These are phyloP conservation scores for Euphorbia corollata DNA, from an alignment of 441 rosid species.

Conservation along the genomic window DNA sequence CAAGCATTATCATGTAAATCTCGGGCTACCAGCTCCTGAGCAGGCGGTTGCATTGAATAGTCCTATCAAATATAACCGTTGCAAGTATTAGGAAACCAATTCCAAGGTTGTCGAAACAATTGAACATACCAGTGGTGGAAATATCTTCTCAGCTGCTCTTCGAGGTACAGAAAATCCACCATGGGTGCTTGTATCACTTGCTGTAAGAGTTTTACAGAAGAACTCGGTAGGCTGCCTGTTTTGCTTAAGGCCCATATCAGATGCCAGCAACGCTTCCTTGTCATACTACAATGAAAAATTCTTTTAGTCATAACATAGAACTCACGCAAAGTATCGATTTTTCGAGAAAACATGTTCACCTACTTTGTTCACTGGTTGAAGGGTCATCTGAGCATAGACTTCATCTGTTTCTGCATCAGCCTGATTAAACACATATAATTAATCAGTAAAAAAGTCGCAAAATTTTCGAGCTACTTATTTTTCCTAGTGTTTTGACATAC, in stretches of 20 bases:
- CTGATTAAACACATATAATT: slow-evolving; percentile 34
- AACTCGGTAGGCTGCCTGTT: slow-evolving; percentile 75
- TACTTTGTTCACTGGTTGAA: slow-evolving; percentile 83
- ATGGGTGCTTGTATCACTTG: slow-evolving; percentile 92
- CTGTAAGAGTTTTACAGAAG: slow-evolving; percentile 94
- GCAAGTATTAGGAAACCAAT: slow-evolving; percentile 22
- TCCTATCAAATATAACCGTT: slow-evolving; percentile 38
- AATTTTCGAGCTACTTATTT: not conserved
- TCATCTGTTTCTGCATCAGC: slow-evolving; percentile 93
- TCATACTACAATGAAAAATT: slow-evolving; percentile 47
- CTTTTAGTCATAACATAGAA: slow-evolving; percentile 7
- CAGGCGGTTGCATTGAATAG: slow-evolving; percentile 88
- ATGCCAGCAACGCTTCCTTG: slow-evolving; percentile 74
- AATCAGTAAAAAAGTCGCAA: not conserved
- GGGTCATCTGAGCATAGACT: slow-evolving; percentile 98
- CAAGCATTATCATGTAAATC: slow-evolving; percentile 84
- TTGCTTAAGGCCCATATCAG: slow-evolving; percentile 75
- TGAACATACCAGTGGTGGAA: slow-evolving; percentile 68
- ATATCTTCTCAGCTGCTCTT: slow-evolving; percentile 91
- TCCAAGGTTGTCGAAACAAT: slow-evolving; percentile 6
- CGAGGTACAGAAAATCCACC: slow-evolving; percentile 97
- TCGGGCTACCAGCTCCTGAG: slow-evolving; percentile 77
- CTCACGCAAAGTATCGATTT: not conserved
- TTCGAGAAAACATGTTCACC: slow-evolving; percentile 35
- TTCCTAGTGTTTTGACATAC: slow-evolving; percentile 34